A percentile compares a stretch with the other conserved stretches of the same genome.
Conservation (phyloP, 371 early-diverging fungal genomes). For the Actinomucor elegans region DNA sequence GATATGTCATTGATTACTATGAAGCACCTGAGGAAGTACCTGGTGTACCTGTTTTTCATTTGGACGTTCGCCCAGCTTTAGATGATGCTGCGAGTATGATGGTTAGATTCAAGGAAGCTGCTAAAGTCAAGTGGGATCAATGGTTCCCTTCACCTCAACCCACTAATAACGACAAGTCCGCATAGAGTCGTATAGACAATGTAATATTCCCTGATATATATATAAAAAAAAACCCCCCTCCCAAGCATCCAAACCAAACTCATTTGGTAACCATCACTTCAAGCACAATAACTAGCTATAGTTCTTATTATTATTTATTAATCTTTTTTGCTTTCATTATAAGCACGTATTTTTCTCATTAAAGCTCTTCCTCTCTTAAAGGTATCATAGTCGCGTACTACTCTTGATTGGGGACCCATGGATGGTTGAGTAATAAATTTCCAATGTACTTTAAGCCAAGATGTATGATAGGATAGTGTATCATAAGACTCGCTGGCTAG, state of each 20-base stretch:
- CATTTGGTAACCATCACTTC: neutral
- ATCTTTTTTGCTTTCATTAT: slow-evolving; percentile 8
- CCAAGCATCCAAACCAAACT: too few relatives aligned
- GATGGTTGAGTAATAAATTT: slow-evolving; percentile 74
- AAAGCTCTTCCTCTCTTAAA: slow-evolving; percentile 68
- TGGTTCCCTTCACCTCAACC: slow-evolving; percentile 31
- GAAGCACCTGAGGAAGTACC: slow-evolving; percentile 64
- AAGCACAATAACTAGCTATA: neutral
- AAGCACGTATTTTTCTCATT: slow-evolving; percentile 32
- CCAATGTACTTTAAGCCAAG: slow-evolving; percentile 85
- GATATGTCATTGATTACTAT: slow-evolving; percentile 83
- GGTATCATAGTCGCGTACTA: slow-evolving; percentile 71
- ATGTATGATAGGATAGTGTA: slow-evolving; percentile 77
- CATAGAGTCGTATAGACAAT: too few relatives aligned
- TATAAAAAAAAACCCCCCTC: too few relatives aligned
- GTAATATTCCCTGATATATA: too few relatives aligned
- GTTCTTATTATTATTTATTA: neutral
- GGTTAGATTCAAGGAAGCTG: slow-evolving; percentile 61
- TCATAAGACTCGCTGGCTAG: slow-evolving; percentile 93
- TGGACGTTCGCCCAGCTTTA: slow-evolving; percentile 83
- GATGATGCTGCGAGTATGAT: slow-evolving; percentile 65
- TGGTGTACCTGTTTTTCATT: slow-evolving; percentile 72
- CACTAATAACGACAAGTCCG: neutral
- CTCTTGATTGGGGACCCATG: slow-evolving; percentile 83
- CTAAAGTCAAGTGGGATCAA: slow-evolving; percentile 40